Conservation (phyloP, 2,329 filamentous ascomycete species). For the Cercospora sojina region DNA sequence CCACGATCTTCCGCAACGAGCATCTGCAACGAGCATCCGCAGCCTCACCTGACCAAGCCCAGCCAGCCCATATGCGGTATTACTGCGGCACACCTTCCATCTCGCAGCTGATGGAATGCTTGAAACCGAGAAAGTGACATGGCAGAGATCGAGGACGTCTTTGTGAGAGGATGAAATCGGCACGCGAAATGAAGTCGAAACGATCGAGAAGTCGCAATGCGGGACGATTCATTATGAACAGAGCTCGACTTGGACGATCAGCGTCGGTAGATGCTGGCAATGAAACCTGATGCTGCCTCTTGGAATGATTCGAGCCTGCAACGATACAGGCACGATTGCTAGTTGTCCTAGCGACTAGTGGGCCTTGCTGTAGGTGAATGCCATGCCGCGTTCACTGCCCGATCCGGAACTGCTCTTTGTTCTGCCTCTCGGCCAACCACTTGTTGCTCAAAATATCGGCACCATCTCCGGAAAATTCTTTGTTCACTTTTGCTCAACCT, state of each 20-base stretch:
- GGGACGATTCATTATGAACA: not conserved
- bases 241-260: not conserved
- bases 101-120: no score
- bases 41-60: no score
- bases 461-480: not conserved
- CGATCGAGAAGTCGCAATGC: not conserved
- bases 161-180: not conserved
- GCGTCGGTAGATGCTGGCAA: not conserved
- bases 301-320: not conserved
- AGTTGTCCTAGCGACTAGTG: not conserved
- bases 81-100: no score
- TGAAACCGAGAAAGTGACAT: no score
- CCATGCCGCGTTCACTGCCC: not conserved
- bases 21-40: no score
- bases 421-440: not conserved
- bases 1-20: no score
- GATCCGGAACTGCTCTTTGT: not conserved
- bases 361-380: not conserved
- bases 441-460: not conserved
- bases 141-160: not conserved
- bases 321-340: not conserved
- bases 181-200: not conserved
- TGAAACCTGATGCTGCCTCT: not conserved
- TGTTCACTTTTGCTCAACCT: not conserved
- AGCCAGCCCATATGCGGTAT: no score